Conservation (phyloP, 352 stramenopile species). For the Phytopythium cucurbitacearum region DNA sequence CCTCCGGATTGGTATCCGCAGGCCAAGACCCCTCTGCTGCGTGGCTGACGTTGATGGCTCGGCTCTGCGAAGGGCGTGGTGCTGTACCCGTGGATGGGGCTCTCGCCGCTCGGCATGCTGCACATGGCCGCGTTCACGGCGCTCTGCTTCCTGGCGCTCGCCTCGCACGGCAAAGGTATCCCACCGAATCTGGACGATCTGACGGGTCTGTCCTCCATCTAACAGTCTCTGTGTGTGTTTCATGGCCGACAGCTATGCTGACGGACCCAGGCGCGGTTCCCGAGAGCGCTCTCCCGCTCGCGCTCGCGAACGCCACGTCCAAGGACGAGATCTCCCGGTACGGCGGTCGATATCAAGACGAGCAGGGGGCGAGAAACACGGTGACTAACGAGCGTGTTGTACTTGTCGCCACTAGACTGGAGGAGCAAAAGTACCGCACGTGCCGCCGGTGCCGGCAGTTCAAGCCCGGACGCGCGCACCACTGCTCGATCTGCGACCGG, state of each 20-base stretch:
- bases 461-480: constrained; percentile 95
- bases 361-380: constrained; percentile 2
- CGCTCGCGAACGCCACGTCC: constrained; percentile 52
- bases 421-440: constrained; percentile 81
- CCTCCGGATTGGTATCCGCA: background rate
- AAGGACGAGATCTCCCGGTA: constrained; percentile 75
- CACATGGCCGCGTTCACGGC: constrained; percentile 65
- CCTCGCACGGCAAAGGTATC: constrained; percentile 92
- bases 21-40: background rate
- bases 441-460: constrained; percentile 93
- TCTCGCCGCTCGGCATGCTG: constrained; percentile 59
- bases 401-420: constrained; percentile 32
- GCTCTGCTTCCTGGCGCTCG: constrained; percentile 87
- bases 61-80: constrained; percentile 56
- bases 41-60: background rate
- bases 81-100: constrained; percentile 88
- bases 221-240: constrained; percentile 4
- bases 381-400: constrained; percentile 3
- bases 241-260: constrained; percentile 86
- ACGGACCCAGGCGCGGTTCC: constrained; percentile 97
- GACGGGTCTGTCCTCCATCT: background rate
- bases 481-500: constrained; percentile 95
- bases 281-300: constrained; percentile 88
- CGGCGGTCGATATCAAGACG: background rate
- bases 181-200: constrained; percentile 1